A percentile compares a stretch with the other conserved stretches of the same genome.
phyloP scores from a whole-genome alignment of 805 yeast genomes.

The Candida xyloterini region DNA sequence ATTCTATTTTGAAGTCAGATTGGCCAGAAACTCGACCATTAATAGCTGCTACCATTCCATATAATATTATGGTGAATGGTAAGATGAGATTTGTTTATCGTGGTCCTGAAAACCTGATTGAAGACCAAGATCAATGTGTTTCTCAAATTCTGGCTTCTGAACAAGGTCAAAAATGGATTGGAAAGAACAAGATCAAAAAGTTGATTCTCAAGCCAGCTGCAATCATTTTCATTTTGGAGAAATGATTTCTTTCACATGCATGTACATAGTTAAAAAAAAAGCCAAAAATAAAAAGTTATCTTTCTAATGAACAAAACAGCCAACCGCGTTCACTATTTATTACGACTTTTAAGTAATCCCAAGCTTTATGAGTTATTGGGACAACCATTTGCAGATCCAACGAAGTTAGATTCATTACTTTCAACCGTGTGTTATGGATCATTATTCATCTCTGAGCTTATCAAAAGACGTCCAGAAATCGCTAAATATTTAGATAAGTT shows the following conservation, averaged over 20 bases:
- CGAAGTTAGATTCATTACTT: constrained; percentile 30
- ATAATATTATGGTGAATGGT: constrained; percentile 72
- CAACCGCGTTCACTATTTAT: constrained; percentile 1
- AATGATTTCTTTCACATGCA: constrained; percentile 5
- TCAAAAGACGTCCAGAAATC: constrained; percentile 21
- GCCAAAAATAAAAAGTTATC: not conserved
- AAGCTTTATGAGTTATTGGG: constrained; percentile 28
- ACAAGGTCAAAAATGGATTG: constrained; percentile 42
- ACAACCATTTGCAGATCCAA: constrained; percentile 26
- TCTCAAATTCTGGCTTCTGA: constrained; percentile 33
- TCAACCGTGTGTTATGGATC: constrained; percentile 35
- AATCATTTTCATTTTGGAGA: constrained; percentile 24
- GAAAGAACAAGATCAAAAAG: constrained; percentile 43
- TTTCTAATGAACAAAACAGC: not conserved
- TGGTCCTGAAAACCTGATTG: constrained; percentile 34
- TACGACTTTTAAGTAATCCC: constrained; percentile 22
- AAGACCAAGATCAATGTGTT: constrained; percentile 37
- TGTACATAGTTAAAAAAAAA: constrained; percentile 8
- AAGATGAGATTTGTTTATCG: constrained; percentile 50
- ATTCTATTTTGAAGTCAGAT: constrained; percentile 49
- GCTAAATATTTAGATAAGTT: constrained; percentile 3
- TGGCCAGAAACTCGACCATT: constrained; percentile 60
- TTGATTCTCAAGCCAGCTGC: constrained; percentile 46
- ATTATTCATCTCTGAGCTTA: constrained; percentile 28
- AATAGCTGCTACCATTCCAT: constrained; percentile 39